Percentiles rank a stretch among this genome's conserved stretches.
Conservation (phyloP, 1,284 basidiomycete species). For the Crepidotus sp. region DNA sequence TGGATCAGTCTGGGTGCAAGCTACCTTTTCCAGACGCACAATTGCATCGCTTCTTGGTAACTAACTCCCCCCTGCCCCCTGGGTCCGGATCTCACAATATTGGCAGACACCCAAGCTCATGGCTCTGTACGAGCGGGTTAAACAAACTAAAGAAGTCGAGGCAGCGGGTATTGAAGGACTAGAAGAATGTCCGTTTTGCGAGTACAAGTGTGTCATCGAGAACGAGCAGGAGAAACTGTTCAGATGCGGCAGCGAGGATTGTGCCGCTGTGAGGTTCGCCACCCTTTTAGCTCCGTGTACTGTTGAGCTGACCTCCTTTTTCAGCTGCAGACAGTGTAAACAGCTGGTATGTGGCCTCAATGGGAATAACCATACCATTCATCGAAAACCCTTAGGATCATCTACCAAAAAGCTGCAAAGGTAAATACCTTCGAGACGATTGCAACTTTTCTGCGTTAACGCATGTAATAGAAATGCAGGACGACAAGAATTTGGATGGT, state of each 20-base stretch:
- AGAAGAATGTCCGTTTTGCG: slow-evolving; percentile 84
- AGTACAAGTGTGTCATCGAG: slow-evolving; percentile 75
- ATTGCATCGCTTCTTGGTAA: slow-evolving; percentile 48
- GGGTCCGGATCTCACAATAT: neutral
- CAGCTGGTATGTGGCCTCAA: slow-evolving; percentile 42
- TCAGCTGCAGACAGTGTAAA: slow-evolving; percentile 69
- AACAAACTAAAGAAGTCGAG: slow-evolving; percentile 69
- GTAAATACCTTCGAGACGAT: slow-evolving; percentile 28
- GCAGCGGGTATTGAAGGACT: slow-evolving; percentile 63
- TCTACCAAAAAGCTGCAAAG: slow-evolving; percentile 80
- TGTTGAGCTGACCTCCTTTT: neutral
- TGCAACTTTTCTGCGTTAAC: slow-evolving; percentile 4
- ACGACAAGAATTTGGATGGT: slow-evolving; percentile 63
- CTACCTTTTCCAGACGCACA: slow-evolving; percentile 61
- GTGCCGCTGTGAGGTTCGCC: slow-evolving; percentile 41
- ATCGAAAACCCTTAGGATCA: slow-evolving; percentile 48
- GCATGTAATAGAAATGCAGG: slow-evolving; percentile 47
- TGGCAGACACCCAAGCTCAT: slow-evolving; percentile 15
- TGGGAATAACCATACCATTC: neutral
- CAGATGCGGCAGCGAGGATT: slow-evolving; percentile 65
- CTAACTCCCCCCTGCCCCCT: neutral
- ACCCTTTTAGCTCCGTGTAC: neutral
- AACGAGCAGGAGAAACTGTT: slow-evolving; percentile 70
- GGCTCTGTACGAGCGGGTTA: slow-evolving; percentile 63
- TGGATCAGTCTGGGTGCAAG: slow-evolving; percentile 71